Evolutionary conservation across 345 rosid genomes (phyloP), one percentile per base, ranked within the genome.

Genomic region (Sapria himalayana): DNA sequence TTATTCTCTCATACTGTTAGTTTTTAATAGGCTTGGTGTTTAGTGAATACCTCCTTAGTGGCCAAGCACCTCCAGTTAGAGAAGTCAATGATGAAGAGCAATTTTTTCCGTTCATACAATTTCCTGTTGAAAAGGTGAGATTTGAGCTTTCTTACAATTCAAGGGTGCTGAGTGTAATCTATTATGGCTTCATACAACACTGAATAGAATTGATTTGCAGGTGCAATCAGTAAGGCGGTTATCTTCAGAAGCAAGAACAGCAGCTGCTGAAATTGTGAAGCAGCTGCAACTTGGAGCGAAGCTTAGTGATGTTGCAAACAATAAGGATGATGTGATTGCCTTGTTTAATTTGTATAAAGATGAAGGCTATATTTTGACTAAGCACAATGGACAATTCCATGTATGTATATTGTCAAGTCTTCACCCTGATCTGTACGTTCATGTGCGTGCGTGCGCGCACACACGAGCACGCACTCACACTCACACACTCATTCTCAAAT

Each of bases 1-100:
- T n/a, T n/a, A n/a, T n/a, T n/a, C n/a, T n/a, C n/a, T n/a, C n/a
- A n/a, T n/a, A n/a, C n/a, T n/a, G n/a, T n/a, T n/a, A n/a, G n/a
- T n/a, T 39, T 51, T 39, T 39, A 32, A 48, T 73, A 81, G 97
- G 93, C 67, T 61, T 89, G 56, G 72, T 89, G 60, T 89, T 82
- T 51, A 82, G 94, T 31, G 94, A 89, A 49, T 82, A 89, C 52
- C 93, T 82, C 45, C 76, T 79, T n/a, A 74, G 80, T 16, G 94
- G 98, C 34, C 85, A 78, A 63, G 85, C 89, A 50, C 98, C 93
- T 60, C 50, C 73, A 20, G 61, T 82, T 60, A 82, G 66, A 60
- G 94, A 89, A 44, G 93, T 82, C 63, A 89, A 82, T 50, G 77
- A 71, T n/a, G 94, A 79, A 61, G 98, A 89, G 45, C 94, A 93